Base-by-base conservation (phyloP, 2,329 filamentous ascomycete species). In the Diaporthe destruens region DNA sequence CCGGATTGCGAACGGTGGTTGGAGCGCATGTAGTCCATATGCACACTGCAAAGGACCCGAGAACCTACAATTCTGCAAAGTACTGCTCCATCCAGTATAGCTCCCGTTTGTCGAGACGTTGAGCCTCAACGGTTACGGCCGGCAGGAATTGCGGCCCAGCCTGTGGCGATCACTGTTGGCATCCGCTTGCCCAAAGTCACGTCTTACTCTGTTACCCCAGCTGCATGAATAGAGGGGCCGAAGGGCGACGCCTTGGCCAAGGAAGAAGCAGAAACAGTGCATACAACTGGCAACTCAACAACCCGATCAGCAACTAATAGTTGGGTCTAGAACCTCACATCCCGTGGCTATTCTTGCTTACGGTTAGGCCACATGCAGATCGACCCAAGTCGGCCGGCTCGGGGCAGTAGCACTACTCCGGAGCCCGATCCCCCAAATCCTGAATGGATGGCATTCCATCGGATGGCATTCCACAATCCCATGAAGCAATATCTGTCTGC, bases 251-350 rank as follows among this genome's bases (percentile, higher is more conserved):
- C 2, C n/a, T 20, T 53, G 61, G 44, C 61, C 14, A n/a, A 53
- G 20, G 20, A 49, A 53, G 34, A 66, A 66, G 61, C 61, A 66
- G 61, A 66, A 32, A 66, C 61, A 65, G 14, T 66, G 61, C 61
- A 65, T 65, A 20, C 34, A 47, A 53, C 47, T 65, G 61, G 44
- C 61, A 25, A 65, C 6, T 36, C 44, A n/a, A 36, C 20, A 18
- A 18, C 20, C 44, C 20, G 61, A 66, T 53, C 44, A 66, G 32
- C 61, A 14, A 36, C 18, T 53, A 44, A 29, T 51, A 65, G 61
- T 36, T 23, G 61, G 61, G 61, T 23, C 47, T 66, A 53, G 61
- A 66, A 66, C 61, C 32, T 23, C 47, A 18, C 16, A 12, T 66
- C 29, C 32, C 47, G 61, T 11, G 16, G 12, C 32, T 23, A 53